Evolutionary conservation across 805 yeast species (phyloP), one percentile per base, ranked within the genome.

Genomic region (Jamesozyma lodderae): DNA sequence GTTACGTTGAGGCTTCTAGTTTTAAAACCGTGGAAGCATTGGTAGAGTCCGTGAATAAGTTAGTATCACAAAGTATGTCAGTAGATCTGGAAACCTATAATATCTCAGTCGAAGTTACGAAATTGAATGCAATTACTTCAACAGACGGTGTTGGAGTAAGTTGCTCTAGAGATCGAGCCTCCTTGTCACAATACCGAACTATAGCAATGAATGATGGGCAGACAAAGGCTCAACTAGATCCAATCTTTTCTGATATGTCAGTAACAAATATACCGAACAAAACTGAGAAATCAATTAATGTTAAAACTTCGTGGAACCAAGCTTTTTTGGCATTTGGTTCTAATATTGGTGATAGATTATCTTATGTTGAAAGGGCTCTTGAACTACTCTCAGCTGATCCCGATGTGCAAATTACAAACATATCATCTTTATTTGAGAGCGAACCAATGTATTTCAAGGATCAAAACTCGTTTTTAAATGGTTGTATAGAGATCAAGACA

Each of bases 21-120:
- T 92, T 85, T 64, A 81, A 84, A 52, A 92, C 99, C 0, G 94
- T 92, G 1, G 99, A 92, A 56, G 96, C 96, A 0, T 68, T 92
- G 33, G 94, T 84, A 3, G 72, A 77, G 42, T 72, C 77, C 9
- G 80, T 85, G 20, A 79, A 85, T 3, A 78, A 77, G 45, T 54
- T 75, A 33, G 63, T 79, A 2, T 63, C 73, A 26, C 66, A 68
- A 41, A 56, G 65, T 28, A 58, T 68, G 32, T 46, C 45, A n/a
- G 8, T 27, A 6, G 29, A 22, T 11, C 4, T n/a, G 4, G 25
- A 32, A 1, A 22, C 33, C 13, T 15, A 24, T 17, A 19, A 34
- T 6, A 17, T 43, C 8, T 8, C 16, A 13, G 92, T 83, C 1
- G 68, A 67, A 20, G 95, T 87, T 1, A 73, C 78, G 29, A 92